Base-by-base conservation (phyloP, 306 rosid species). In the Prunus mongolica region DNA sequence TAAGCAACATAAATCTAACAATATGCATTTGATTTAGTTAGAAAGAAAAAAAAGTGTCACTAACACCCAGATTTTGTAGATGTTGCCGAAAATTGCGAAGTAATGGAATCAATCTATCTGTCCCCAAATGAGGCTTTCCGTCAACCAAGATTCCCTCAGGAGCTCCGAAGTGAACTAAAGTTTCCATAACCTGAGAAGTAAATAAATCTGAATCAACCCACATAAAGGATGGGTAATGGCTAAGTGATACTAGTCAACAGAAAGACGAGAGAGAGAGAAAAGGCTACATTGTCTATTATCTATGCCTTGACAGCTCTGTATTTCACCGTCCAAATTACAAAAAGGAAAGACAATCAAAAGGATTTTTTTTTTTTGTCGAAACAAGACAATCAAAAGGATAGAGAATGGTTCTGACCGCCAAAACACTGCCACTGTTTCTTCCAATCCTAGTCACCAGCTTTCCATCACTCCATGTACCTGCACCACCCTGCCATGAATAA, bases 401-500 rank as follows among this genome's bases (percentile, higher is more conserved):
- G 55, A 46, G 57, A 38, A 64, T 6, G 67, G 80, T 71, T 67
- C 88, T 85, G 83, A 95, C 97, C 82, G 92, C 87, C 79, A 88
- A 88, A 80, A 95, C 98, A 78, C 96, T 90, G 82, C 92, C 94
- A 81, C 91, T 92, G 72, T 95, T 95, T 85, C 92, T 87, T 77
- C 98, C 98, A 75, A 95, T 95, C 85, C 97, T 89, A 57, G 98
- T 95, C 61, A 95, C 97, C 81, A 95, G 77, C 73, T 92, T 92
- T 66, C 98, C 98, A 86, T 95, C 98, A 87, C 98, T 95, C 98
- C 98, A 95, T 78, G 98, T 95, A 89, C 98, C 98, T 92, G 98
- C 98, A 88, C 98, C 98, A 95, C 97, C 97, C 97, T 95, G 98
- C 93, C 90, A 95, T 57, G 87, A 86, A 89, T 95, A 92, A 95